Evolutionary conservation across 2,329 filamentous ascomycete genomes (phyloP).

Genomic region (Penicillium sp.): DNA sequence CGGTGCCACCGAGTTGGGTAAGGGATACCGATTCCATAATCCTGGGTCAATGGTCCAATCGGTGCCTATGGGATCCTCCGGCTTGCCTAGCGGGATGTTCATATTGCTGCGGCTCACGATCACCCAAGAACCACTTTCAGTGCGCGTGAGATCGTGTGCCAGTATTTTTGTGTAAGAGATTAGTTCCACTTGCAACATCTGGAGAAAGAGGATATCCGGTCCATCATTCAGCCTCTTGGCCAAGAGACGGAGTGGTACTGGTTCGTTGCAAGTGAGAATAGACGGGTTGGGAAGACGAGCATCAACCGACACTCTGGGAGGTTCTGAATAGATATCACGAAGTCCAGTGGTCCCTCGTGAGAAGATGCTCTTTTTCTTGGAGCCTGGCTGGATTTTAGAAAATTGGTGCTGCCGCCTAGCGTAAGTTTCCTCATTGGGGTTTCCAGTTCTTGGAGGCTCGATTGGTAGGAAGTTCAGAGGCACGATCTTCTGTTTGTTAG

Average conservation of each 20-base stretch:
- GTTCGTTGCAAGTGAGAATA: conserved; percentile 85
- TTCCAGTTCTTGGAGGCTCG: conserved; percentile 74
- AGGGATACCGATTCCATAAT: conserved; percentile 69
- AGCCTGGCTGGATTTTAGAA: conserved; percentile 33
- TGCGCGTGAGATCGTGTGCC: conserved; percentile 71
- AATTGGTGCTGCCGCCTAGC: conserved; percentile 72
- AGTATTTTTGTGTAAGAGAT: conserved; percentile 77
- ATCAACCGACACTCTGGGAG: conserved; percentile 71
- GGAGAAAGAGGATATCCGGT: conserved; percentile 70
- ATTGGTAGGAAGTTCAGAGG: conserved; percentile 89
- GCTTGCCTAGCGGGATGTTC: conserved; percentile 66
- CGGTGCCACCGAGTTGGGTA: conserved; percentile 86
- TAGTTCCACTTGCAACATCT: conserved; percentile 78
- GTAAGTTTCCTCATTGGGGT: conserved; percentile 75
- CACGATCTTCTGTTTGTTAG: conserved; percentile 33
- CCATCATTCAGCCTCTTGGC: conserved; percentile 73
- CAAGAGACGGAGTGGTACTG: conserved; percentile 77
- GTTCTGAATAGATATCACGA: conserved; percentile 33
- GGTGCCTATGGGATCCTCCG: conserved; percentile 59
- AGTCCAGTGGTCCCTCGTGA: conserved; percentile 40
- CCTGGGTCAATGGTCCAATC: conserved; percentile 70
- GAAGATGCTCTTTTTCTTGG: conserved; percentile 64
- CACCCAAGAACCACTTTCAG: conserved; percentile 73
- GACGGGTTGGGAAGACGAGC: conserved; percentile 83
- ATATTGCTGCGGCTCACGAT: conserved; percentile 72